phyloP scores from a whole-genome alignment of 805 yeast genomes.

The Teunomyces tritomae region DNA sequence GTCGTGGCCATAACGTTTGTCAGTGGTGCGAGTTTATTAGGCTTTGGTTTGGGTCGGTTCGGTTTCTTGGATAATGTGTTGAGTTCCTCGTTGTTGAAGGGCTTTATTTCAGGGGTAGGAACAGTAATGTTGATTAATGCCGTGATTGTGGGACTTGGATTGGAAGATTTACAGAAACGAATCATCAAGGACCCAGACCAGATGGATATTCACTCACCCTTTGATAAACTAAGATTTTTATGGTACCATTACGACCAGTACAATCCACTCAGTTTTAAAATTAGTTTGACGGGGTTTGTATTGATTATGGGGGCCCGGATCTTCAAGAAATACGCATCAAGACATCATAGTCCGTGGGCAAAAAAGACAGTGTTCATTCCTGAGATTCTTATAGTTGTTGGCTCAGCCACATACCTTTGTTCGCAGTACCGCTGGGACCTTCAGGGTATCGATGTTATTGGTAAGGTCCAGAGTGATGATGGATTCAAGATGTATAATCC shows the following conservation, averaged over 20 bases:
- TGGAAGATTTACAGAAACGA: constrained; percentile 43
- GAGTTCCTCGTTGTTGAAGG: constrained; percentile 39
- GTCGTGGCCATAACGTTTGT: constrained; percentile 69
- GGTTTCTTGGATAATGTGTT: constrained; percentile 40
- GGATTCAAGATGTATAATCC: constrained; percentile 56
- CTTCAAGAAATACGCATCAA: constrained; percentile 31
- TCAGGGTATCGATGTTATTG: constrained; percentile 66
- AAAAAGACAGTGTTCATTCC: constrained; percentile 65
- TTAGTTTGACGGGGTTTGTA: constrained; percentile 57
- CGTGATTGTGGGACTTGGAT: constrained; percentile 67
- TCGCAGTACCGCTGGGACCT: constrained; percentile 44
- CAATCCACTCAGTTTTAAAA: constrained; percentile 58
- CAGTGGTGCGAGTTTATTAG: constrained; percentile 70
- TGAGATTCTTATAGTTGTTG: constrained; percentile 77
- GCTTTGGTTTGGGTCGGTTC: constrained; percentile 54
- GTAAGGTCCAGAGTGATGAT: constrained; percentile 50
- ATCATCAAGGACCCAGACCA: constrained; percentile 32
- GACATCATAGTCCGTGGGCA: constrained; percentile 11
- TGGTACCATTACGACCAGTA: constrained; percentile 42
- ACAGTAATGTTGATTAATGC: constrained; percentile 57
- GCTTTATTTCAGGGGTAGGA: constrained; percentile 45
- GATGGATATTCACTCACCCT: constrained; percentile 55
- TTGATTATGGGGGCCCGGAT: constrained; percentile 42
- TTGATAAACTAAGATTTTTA: constrained; percentile 64
- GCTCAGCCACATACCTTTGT: constrained; percentile 55